A percentile compares a stretch with the other conserved stretches of the same genome.
Evolutionary conservation across 1,284 basidiomycete genomes (phyloP).

Genomic region (Moesziomyces antarcticus): DNA sequence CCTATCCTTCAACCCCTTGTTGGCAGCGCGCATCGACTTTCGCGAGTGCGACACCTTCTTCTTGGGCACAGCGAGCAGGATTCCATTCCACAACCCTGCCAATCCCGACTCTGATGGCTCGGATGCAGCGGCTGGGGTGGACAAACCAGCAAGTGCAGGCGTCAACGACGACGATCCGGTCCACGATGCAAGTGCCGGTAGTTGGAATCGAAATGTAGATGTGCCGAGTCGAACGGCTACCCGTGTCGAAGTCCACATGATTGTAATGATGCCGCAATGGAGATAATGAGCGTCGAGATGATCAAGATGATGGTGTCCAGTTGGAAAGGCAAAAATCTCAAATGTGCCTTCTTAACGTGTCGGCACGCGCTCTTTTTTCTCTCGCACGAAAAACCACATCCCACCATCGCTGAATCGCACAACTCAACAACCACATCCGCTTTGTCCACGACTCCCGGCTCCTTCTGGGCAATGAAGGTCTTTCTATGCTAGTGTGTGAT

Average conservation of each 20-base stretch:
- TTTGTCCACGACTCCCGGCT: no score
- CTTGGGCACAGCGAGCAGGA: conserved; percentile 92
- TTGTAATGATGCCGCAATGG: background rate
- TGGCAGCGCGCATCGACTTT: conserved; percentile 92
- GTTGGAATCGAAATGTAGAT: conserved; percentile 1
- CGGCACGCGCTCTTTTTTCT: no score
- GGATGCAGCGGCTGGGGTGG: background rate
- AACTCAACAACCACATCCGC: conserved; percentile 3
- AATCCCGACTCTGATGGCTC: background rate
- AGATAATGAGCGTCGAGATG: background rate
- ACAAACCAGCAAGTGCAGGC: conserved; percentile 12
- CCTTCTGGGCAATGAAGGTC: no score
- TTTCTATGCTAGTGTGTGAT: background rate
- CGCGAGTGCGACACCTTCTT: conserved; percentile 91
- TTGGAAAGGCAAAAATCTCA: conserved; percentile 4
- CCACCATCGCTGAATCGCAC: no score
- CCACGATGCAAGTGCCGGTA: conserved; percentile 5
- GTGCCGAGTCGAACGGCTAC: background rate
- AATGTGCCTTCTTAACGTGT: no score
- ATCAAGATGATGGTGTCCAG: background rate
- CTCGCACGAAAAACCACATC: conserved; percentile 12
- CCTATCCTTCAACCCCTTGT: conserved; percentile 95
- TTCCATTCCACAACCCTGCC: conserved; percentile 81
- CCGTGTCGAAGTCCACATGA: no score
- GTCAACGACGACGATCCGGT: conserved; percentile 5